phyloP scores from a whole-genome alignment of 441 rosid species.

The Pelargonium cotyledonis region DNA sequence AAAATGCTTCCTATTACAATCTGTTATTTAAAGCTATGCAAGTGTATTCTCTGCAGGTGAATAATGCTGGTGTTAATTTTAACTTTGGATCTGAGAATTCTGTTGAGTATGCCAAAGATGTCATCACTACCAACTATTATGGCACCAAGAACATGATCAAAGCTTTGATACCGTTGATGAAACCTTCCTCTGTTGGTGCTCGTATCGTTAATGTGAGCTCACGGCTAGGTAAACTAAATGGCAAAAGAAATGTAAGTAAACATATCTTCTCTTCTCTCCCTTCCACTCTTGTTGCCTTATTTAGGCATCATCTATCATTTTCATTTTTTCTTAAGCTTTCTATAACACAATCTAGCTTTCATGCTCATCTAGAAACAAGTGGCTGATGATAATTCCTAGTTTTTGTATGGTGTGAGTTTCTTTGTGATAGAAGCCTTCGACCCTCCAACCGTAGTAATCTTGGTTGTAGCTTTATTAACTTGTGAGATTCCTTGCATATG shows the following conservation, averaged over 20 bases:
- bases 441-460: no score
- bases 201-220: slow-evolving; percentile 85
- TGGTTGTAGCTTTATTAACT: no score
- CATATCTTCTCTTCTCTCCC: background rate
- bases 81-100: slow-evolving; percentile 71
- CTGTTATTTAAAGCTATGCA: background rate
- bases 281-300: background rate
- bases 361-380: no score
- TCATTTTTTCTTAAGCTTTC: no score
- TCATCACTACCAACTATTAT: slow-evolving; percentile 59
- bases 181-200: slow-evolving; percentile 60
- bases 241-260: slow-evolving; percentile 73
- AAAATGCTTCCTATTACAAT: background rate
- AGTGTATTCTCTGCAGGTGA: slow-evolving; percentile 49
- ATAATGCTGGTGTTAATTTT: slow-evolving; percentile 90
- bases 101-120: slow-evolving; percentile 52
- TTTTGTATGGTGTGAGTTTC: no score
- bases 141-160: slow-evolving; percentile 69
- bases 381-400: no score
- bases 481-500: no score
- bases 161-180: slow-evolving; percentile 83
- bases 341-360: no score
- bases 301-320: background rate
- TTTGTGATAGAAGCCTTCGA: no score
- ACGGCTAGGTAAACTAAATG: slow-evolving; percentile 65